phyloP scores from a whole-genome alignment of 2,329 filamentous ascomycete species.

The Fusarium pseudonygamai region DNA sequence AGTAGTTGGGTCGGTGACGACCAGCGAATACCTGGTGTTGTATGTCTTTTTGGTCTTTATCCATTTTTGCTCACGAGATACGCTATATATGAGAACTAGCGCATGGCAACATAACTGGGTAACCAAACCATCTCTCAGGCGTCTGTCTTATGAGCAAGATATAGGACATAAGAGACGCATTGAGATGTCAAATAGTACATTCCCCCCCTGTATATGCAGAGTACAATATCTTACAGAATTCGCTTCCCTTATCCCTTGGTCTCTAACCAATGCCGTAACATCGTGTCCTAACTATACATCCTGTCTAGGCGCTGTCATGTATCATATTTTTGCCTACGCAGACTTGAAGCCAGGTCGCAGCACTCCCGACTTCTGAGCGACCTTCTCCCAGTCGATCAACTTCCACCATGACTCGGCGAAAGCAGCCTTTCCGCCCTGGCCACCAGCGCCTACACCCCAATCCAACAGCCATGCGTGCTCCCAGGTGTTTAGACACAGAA shows the following conservation, averaged over 20 bases:
- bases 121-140: not conserved
- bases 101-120: not conserved
- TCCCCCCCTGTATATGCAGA: slow-evolving; percentile 44
- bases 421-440: slow-evolving; percentile 75
- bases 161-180: not conserved
- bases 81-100: not conserved
- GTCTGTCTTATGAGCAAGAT: not conserved
- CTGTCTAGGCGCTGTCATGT: not conserved
- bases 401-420: slow-evolving; percentile 90
- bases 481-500: slow-evolving; percentile 96
- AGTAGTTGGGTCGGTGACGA: slow-evolving; percentile 40
- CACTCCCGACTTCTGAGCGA: slow-evolving; percentile 57
- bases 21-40: slow-evolving; percentile 38
- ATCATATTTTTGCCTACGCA: slow-evolving; percentile 10
- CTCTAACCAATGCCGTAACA: slow-evolving; percentile 28
- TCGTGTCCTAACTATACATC: slow-evolving; percentile 24
- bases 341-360: slow-evolving; percentile 49
- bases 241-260: slow-evolving; percentile 22
- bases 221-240: slow-evolving; percentile 46
- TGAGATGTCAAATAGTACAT: slow-evolving; percentile 43
- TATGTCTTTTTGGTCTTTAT: slow-evolving; percentile 25
- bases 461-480: slow-evolving; percentile 92
- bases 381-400: slow-evolving; percentile 83
- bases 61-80: not conserved
- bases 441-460: slow-evolving; percentile 68